These are phyloP conservation scores for Sphaerobolus stellatus DNA, from an alignment of 1,284 basidiomycete species.

Conservation along the genomic window DNA sequence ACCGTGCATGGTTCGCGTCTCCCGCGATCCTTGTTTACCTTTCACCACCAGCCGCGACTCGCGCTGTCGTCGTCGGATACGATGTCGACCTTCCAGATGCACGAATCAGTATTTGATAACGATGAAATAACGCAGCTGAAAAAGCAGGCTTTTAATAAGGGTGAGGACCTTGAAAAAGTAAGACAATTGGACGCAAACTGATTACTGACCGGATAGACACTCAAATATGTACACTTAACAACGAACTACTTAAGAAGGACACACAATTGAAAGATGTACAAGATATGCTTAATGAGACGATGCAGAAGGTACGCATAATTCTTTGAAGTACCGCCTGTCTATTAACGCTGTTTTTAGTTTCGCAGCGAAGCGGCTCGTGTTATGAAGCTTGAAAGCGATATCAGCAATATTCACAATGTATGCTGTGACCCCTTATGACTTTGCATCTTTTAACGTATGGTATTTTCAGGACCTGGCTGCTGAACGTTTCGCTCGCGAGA, in stretches of 20 bases:
- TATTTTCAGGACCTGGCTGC: slow-evolving; percentile 45
- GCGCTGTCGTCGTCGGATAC: too few species aligned
- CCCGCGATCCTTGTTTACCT: too few species aligned
- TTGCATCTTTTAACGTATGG: background rate
- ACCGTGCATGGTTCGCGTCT: background rate
- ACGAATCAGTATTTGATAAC: slow-evolving; percentile 3
- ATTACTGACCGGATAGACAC: slow-evolving; percentile 16
- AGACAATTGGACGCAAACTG: too few species aligned
- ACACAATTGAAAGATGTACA: slow-evolving; percentile 55
- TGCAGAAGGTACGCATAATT: slow-evolving; percentile 50
- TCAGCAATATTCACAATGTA: slow-evolving; percentile 43
- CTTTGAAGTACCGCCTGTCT: slow-evolving; percentile 6
- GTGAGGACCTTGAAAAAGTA: too few species aligned
- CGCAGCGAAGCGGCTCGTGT: slow-evolving; percentile 56
- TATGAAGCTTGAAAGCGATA: slow-evolving; percentile 52
- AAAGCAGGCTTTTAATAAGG: slow-evolving; percentile 9
- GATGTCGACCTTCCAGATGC: slow-evolving; percentile 10
- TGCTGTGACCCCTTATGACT: background rate
- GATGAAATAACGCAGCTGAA: slow-evolving; percentile 6
- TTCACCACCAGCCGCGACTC: too few species aligned
- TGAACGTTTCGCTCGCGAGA: slow-evolving; percentile 54
- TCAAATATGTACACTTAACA: slow-evolving; percentile 55
- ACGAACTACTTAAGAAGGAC: slow-evolving; percentile 53
- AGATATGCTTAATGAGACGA: slow-evolving; percentile 51
- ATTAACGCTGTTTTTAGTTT: slow-evolving; percentile 41